Conservation (phyloP, 1,139 yeast species). For the Candida anutae region DNA sequence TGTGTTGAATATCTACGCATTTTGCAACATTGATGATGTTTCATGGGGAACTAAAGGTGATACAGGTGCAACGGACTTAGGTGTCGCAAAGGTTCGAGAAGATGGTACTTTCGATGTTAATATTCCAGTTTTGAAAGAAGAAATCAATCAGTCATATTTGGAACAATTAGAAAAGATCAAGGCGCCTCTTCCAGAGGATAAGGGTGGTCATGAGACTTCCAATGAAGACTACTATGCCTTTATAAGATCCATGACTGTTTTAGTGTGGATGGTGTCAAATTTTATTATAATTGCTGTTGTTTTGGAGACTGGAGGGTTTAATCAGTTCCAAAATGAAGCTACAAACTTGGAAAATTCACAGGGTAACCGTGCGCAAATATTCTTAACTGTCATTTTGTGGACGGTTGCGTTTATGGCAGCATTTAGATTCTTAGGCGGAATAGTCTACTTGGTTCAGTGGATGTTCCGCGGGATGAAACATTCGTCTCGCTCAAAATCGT, state of each 20-base stretch:
- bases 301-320: slow-evolving; percentile 59
- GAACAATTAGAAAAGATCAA: slow-evolving; percentile 58
- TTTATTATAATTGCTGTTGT: slow-evolving; percentile 66
- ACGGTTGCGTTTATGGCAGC: slow-evolving; percentile 74
- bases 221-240: slow-evolving; percentile 72
- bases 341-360: slow-evolving; percentile 8
- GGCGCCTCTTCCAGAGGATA: slow-evolving; percentile 23
- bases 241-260: slow-evolving; percentile 72
- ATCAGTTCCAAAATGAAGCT: slow-evolving; percentile 20
- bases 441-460: slow-evolving; percentile 45
- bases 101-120: slow-evolving; percentile 63
- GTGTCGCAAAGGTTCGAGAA: slow-evolving; percentile 56
- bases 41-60: slow-evolving; percentile 49
- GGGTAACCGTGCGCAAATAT: slow-evolving; percentile 31
- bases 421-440: slow-evolving; percentile 64
- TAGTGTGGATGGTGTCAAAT: slow-evolving; percentile 74
- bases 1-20: slow-evolving; percentile 42
- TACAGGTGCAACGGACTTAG: slow-evolving; percentile 37
- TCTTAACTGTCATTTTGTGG: slow-evolving; percentile 72
- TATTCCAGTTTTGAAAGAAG: slow-evolving; percentile 56
- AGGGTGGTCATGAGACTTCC: slow-evolving; percentile 28
- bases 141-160: slow-evolving; percentile 53
- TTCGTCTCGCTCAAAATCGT: background rate
- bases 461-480: slow-evolving; percentile 6
- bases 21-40: slow-evolving; percentile 43